Percentiles rank a stretch among this genome's conserved stretches.
phyloP scores from a whole-genome alignment of 2,329 filamentous ascomycete species.

The Lachnum nothofagi region DNA sequence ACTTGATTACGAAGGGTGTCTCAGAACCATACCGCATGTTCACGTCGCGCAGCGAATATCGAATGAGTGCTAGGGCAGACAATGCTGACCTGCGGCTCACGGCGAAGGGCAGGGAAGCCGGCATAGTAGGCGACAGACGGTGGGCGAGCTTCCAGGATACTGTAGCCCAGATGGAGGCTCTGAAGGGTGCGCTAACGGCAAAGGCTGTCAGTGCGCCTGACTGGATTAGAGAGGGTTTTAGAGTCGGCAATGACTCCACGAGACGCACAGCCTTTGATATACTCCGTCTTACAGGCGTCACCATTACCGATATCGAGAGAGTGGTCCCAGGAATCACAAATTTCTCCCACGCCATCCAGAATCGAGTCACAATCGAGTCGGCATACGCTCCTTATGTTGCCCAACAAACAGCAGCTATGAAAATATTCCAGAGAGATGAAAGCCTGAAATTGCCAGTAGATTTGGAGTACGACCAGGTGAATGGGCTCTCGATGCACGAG shows the following conservation, averaged over 20 bases:
- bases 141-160: constrained; percentile 68
- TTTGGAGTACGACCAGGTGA: constrained; percentile 69
- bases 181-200: constrained; percentile 56
- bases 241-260: constrained; percentile 59
- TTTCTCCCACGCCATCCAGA: constrained; percentile 55
- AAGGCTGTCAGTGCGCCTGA: constrained; percentile 54
- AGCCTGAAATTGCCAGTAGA: constrained; percentile 64
- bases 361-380: constrained; percentile 74
- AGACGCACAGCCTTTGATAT: constrained; percentile 74
- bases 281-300: constrained; percentile 60
- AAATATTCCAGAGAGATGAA: constrained; percentile 71
- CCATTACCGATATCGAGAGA: constrained; percentile 51
- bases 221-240: constrained; percentile 69
- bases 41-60: constrained; percentile 90
- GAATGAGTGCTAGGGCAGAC: constrained; percentile 85
- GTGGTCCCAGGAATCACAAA: constrained; percentile 52
- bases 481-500: constrained; percentile 76
- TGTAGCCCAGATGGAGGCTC: constrained; percentile 59
- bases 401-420: constrained; percentile 62
- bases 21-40: constrained; percentile 98
- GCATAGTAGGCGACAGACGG: constrained; percentile 71
- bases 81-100: constrained; percentile 90
- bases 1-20: constrained; percentile 93
- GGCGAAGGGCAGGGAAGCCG: constrained; percentile 66
- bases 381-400: constrained; percentile 81